Conservation (phyloP, 2,329 filamentous ascomycete species). For the Pseudogymnoascus sp. region DNA sequence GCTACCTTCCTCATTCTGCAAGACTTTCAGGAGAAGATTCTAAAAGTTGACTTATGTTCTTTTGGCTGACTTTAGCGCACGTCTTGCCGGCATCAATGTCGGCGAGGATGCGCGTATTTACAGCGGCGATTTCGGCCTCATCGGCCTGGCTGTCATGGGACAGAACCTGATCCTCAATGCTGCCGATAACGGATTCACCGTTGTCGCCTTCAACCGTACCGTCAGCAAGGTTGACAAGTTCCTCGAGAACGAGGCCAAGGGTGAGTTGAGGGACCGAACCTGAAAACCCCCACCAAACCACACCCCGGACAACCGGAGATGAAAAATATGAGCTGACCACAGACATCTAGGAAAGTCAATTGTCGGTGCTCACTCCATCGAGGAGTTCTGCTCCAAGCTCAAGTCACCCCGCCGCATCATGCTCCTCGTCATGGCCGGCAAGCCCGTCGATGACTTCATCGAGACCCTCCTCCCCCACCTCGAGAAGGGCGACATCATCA, state of each 20-base stretch:
- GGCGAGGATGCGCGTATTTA: constrained; percentile 49
- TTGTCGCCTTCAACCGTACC: constrained; percentile 97
- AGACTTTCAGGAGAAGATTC: constrained; percentile 13
- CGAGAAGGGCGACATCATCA: constrained; percentile 91
- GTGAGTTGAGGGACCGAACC: constrained; percentile 31
- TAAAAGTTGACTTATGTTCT: constrained; percentile 23
- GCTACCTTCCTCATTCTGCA: constrained; percentile 9
- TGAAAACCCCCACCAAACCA: neutral
- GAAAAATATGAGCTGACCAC: constrained; percentile 33
- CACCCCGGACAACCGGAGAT: constrained; percentile 5
- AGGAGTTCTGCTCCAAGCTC: constrained; percentile 94
- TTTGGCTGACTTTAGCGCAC: constrained; percentile 49
- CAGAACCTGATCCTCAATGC: constrained; percentile 88
- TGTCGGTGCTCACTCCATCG: constrained; percentile 82
- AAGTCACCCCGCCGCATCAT: constrained; percentile 96
- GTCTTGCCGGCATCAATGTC: constrained; percentile 66
- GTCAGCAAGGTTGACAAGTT: constrained; percentile 96
- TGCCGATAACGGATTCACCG: constrained; percentile 89
- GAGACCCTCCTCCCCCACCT: constrained; percentile 82
- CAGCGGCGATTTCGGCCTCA: constrained; percentile 73
- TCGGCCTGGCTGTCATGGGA: constrained; percentile 85
- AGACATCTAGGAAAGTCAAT: constrained; percentile 69
- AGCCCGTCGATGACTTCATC: constrained; percentile 98
- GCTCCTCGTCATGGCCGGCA: constrained; percentile 97
- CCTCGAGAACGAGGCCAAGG: constrained; percentile 84